Base-by-base conservation (phyloP, 805 yeast species). In the Yamadazyma philogaea region DNA sequence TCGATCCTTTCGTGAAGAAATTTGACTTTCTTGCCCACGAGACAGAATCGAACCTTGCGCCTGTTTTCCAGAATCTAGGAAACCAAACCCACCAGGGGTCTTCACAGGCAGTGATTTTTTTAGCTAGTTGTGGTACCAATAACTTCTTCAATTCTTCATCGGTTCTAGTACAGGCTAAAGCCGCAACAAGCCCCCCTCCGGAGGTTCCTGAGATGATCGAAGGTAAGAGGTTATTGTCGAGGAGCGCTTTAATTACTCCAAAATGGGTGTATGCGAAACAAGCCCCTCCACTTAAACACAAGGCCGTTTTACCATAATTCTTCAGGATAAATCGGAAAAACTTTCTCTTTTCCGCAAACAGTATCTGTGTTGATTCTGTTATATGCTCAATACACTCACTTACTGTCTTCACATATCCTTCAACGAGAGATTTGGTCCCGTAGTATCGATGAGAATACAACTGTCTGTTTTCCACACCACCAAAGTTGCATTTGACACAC, bases 101-200 rank as follows among this genome's bases (percentile, higher is more conserved):
- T 51, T 77, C 79, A 55, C 89, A 82, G 0, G 89, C 87, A 1
- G 84, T 81, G 42, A 85, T 78, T 45, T 76, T 79, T 17, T 67
- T 53, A 1, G 88, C 83, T 31, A 85, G 55, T 50, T 78, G 71
- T 0, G 91, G 90, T 0, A 65, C 76, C 10, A 86, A 55, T 28
- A 83, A 54, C 40, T 72, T 61, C 22, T 62, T 58, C 32, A 85
- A 68, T 55, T 86, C 95, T 15, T 78, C 81, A 52, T 83, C 75
- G 0, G 87, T 81, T 42, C 90, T 64, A 0, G 87, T 79, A 39
- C 88, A 75, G 0, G 84, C 78, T 30, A 85, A 59, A 0, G 89
- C 86, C 0, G 93, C 90, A 11, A 84, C 78, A 10, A 84, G 62
- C 1, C 89, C 91, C 12, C 95, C 95, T 1, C 93, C 91, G 0